These are phyloP conservation scores for Paecilomyces formosus DNA, from an alignment of 2,329 filamentous ascomycete genomes.

Conservation along the genomic window DNA sequence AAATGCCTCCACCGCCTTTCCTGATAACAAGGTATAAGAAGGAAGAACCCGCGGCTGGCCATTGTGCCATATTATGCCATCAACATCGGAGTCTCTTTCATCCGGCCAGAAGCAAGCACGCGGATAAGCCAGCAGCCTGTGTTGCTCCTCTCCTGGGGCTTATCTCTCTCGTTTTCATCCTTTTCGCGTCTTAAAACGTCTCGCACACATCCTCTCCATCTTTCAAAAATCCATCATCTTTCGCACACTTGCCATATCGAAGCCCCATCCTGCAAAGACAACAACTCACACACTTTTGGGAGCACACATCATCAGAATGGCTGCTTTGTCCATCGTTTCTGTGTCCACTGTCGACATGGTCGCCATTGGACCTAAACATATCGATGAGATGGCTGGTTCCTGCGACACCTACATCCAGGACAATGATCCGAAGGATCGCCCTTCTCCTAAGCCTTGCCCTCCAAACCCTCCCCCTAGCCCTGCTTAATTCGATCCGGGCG, in stretches of 20 bases:
- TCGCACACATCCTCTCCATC: not conserved
- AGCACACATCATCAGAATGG: not conserved
- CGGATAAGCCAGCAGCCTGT: not conserved
- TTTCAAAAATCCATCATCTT: not conserved
- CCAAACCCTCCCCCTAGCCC: constrained; percentile 35
- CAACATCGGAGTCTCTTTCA: not conserved
- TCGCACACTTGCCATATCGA: not conserved
- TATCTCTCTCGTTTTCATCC: not conserved
- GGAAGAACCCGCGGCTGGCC: not conserved
- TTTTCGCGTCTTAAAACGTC: not conserved
- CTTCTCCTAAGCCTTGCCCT: constrained; percentile 27
- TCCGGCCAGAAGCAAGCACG: not conserved
- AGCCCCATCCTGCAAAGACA: not conserved
- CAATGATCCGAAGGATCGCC: constrained; percentile 9
- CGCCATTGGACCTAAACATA: not conserved
- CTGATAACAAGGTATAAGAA: not conserved
- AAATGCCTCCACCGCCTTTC: constrained; percentile 4
- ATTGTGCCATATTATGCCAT: not conserved
- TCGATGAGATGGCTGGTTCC: not conserved
- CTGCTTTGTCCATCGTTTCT: not conserved
- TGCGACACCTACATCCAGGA: not conserved
- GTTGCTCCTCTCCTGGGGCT: not conserved
- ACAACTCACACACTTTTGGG: not conserved
- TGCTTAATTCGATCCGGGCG: constrained; percentile 16
- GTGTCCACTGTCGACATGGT: not conserved